Evolutionary conservation across 2,329 filamentous ascomycete genomes (phyloP), one percentile per base, ranked within the genome.

Genomic region (Aspergillus sp.): DNA sequence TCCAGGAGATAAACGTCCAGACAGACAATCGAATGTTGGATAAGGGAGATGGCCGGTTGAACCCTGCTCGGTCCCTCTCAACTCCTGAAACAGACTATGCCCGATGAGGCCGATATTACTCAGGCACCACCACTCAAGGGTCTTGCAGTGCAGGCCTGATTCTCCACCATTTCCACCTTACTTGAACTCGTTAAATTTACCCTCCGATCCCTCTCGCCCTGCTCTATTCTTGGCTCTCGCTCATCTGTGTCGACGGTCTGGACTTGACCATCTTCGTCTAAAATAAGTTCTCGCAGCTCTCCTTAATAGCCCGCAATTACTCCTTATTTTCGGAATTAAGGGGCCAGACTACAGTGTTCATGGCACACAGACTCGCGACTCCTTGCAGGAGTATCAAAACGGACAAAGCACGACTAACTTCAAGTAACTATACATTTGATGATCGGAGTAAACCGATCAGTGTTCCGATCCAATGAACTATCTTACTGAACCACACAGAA

Each of bases 151-250:
- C 27, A 20, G 6, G 27, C 13, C 4, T 50, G 5, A 19, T 24
- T 42, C 50, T 24, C 50, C 50, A 53, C 50, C n/a, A 27, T 33
- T 56, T 33, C 48, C n/a, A 45, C 49, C 37, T 54, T 51, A 22
- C 34, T 37, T 37, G 34, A n/a, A 37, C 5, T 37, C 34, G 34
- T 37, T 37, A 37, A n/a, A 37, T 37, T 37, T 15, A 6, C n/a
- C 27, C 30, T 55, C 41, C 47, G 54, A 61, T 63, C 59, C 59
- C 51, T 61, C 52, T 59, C 27, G 58, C 40, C 44, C 50, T 49
- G 51, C 50, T 30, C 51, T 57, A 59, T 62, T 61, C 58, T 53
- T 50, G 56, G 56, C 50, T 49, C 42, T 46, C 45, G 50, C 45
- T 61, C 47, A 41, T 22, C 45, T 47, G 9, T 48, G 17, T 46